These are phyloP conservation scores for Platanus orientalis DNA, from an alignment of 164 flowering plant species.

Conservation along the genomic window DNA sequence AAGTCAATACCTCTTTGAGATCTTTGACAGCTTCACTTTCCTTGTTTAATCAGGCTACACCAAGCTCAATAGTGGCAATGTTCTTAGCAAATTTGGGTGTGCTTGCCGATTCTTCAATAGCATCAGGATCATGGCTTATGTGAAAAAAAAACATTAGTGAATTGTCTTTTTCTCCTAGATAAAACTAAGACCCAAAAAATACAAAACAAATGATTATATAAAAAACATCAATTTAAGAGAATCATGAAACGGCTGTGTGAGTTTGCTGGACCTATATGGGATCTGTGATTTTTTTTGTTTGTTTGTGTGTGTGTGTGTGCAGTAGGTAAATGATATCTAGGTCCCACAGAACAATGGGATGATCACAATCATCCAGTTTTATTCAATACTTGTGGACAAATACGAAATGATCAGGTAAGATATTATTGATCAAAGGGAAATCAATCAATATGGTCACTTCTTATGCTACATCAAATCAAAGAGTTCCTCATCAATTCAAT, in stretches of 20 bases:
- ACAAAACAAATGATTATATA: background rate
- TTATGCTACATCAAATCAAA: no score
- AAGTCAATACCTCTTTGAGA: slow-evolving; percentile 63
- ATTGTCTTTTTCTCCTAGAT: slow-evolving; percentile 87
- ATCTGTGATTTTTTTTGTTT: slow-evolving; percentile 60
- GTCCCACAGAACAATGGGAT: no score
- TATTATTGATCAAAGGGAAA: no score
- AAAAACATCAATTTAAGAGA: slow-evolving; percentile 28
- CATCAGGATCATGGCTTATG: slow-evolving; percentile 77
- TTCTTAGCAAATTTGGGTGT: slow-evolving; percentile 81
- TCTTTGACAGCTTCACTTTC: slow-evolving; percentile 59
- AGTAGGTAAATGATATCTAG: no score
- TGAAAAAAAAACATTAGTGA: slow-evolving; percentile 97
- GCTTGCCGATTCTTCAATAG: slow-evolving; percentile 66
- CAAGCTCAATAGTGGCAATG: no score
- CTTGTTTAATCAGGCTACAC: slow-evolving; percentile 66
- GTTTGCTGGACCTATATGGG: slow-evolving; percentile 77
- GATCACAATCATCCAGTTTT: no score
- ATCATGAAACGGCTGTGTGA: slow-evolving; percentile 80
- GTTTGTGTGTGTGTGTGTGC: no score
- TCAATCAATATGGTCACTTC: no score
- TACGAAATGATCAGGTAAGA: no score
- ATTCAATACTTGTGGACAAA: no score
- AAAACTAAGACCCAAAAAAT: background rate
- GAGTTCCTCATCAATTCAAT: no score